Base-by-base conservation (phyloP, 2,329 filamentous ascomycete genomes). In the Cryphonectria carpinicola region DNA sequence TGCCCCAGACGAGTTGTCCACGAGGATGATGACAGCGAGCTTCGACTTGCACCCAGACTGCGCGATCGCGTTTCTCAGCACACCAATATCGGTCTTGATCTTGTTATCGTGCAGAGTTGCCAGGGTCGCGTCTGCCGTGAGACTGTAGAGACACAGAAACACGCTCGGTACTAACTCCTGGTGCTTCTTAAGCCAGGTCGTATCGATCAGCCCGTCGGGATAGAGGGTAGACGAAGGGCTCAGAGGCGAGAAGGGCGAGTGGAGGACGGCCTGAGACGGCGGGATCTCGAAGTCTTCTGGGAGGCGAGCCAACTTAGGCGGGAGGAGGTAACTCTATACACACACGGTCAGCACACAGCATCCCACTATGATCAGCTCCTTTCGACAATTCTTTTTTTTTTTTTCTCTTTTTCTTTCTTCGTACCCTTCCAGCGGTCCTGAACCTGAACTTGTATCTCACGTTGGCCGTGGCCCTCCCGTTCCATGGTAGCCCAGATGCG, bases 201-300 rank as follows among this genome's bases (percentile, higher is more conserved):
- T 87, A 72, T 94, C 90, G 79, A 98, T 89, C 71, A 98, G 84
- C 5, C 95, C 96, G 81, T 98, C 96, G 10, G 95, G 95, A 78
- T 96, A 98, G 3, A 97, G 86, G 2, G 89, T 85, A 10, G 95
- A 97, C 10, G 87, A 87, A 4, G 95, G 94, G 54, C 93, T 96
- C 41, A 98, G 85, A 0, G 95, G 96, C 2, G 96, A 98, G 74
- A 97, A 90, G 1, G 95, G 93, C 17, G 96, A 98, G 80, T 98
- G 95, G 5, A 97, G 83, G n/a, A 90, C 83, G 71, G 86, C 82
- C 25, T 84, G 81, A 35, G 84, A 79, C 52, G 82, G 80, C 67
- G 85, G 81, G 4, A 81, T 77, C 66, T 87, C 85, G 76, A 86
- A 81, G 68, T 86, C 82, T 63, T 85, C 83, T 25, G 85, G 87